Base-by-base conservation (phyloP, 345 rosid species). In the Eutrema japonicum region DNA sequence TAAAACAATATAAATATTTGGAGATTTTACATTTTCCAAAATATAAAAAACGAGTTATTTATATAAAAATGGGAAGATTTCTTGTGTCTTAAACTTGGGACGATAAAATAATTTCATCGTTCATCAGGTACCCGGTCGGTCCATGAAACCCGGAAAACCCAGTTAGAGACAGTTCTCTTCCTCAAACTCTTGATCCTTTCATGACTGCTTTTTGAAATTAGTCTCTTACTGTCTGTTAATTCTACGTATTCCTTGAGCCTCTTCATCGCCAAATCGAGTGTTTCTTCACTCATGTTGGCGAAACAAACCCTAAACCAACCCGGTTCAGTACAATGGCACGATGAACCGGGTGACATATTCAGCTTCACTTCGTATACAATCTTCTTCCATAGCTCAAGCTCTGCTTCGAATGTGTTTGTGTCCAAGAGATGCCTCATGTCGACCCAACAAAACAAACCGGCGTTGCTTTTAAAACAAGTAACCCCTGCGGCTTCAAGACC, bases 371-470 rank as follows among this genome's bases (percentile, higher is more conserved):
- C 88, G 51, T 86, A 86, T 37, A 88, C 89, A 26, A 88, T 88
- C 74, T 78, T 80, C 51, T 85, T 86, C 94, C 94, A 86, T 0
- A 88, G 82, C 66, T 83, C 88, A 63, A 83, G 83, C 74, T 88
- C 94, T 5, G 91, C 91, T 75, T 86, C 89, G n/a, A 86, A 88
- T 4, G 88, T 81, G 82, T 82, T 81, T n/a, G 96, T 82, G 11
- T 73, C 82, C 82, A 89, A 71, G 8, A 89, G 82, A 63, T 84
- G 89, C 57, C 86, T 82, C 89, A 89, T 89, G 79, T 89, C 85
- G 35, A 87, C 90, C 96, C 96, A 89, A 55, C 89, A 89, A 56
- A 87, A 87, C 78, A 89, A 78, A 7, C 96, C 89, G 0, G 90
- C 88, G 49, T 84, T 87, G 83, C 90, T 86, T 59, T 83, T 81